Evolutionary conservation across 257 asterid genomes (phyloP).

Genomic region (Solanum clarkiae): DNA sequence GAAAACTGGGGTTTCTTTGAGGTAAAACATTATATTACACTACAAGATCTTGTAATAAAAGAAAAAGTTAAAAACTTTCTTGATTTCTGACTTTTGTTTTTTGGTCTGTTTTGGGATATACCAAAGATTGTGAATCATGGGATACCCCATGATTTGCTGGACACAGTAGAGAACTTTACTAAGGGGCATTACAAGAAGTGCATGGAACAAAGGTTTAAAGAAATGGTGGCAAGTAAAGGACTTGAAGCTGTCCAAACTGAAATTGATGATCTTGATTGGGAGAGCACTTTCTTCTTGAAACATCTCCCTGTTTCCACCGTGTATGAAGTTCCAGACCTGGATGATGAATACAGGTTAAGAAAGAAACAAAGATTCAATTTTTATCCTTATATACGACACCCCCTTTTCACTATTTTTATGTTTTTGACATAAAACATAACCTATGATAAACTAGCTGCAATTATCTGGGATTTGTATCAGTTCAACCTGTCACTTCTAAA

Average conservation of each 20-base stretch:
- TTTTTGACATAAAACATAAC: neutral
- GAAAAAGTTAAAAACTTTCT: neutral
- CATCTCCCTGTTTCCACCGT: slow-evolving; percentile 58
- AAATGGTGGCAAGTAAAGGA: slow-evolving; percentile 54
- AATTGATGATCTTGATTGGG: slow-evolving; percentile 51
- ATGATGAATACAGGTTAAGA: slow-evolving; percentile 44
- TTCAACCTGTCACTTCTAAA: neutral
- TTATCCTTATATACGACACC: neutral
- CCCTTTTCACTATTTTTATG: neutral
- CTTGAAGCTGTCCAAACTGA: slow-evolving; percentile 45
- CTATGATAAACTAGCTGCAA: neutral
- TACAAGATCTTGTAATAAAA: neutral
- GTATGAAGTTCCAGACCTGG: slow-evolving; percentile 52
- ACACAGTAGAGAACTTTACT: slow-evolving; percentile 47
- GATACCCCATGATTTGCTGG: slow-evolving; percentile 39
- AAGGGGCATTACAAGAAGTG: slow-evolving; percentile 52
- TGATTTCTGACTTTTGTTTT: neutral
- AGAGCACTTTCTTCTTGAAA: slow-evolving; percentile 48
- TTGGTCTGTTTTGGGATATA: neutral
- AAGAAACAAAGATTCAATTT: neutral
- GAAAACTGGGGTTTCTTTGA: slow-evolving; percentile 75
- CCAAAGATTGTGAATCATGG: slow-evolving; percentile 49
- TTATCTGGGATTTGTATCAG: slow-evolving; percentile 5
- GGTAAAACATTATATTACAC: slow-evolving; percentile 13
- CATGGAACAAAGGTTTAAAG: slow-evolving; percentile 52